Evolutionary conservation across 352 stramenopile genomes (phyloP).

Genomic region (Phytopythium mirpurense): DNA sequence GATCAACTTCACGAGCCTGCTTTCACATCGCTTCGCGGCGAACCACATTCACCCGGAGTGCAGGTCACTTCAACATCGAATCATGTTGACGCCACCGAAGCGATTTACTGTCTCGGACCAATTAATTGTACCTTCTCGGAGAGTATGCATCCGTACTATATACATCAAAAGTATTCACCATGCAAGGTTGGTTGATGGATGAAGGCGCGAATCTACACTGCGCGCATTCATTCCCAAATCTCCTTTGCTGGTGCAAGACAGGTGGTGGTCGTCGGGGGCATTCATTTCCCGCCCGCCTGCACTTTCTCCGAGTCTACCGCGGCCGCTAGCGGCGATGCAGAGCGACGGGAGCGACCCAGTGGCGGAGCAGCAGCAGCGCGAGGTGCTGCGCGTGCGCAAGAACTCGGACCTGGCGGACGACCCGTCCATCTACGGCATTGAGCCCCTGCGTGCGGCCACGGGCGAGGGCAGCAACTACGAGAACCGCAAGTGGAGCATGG

Average conservation of each 20-base stretch:
- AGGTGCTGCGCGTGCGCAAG: constrained; percentile 47
- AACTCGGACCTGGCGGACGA: constrained; percentile 46
- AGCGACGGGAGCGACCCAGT: constrained; percentile 12
- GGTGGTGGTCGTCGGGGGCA: too few species aligned
- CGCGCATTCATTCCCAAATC: too few species aligned
- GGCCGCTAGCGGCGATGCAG: constrained; percentile 17
- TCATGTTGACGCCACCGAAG: not conserved
- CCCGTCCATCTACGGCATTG: constrained; percentile 36
- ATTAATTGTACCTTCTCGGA: not conserved
- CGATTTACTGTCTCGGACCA: not conserved
- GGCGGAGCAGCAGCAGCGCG: constrained; percentile 32
- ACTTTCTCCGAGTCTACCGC: too few species aligned
- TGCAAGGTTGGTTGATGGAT: too few species aligned
- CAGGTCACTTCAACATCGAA: not conserved
- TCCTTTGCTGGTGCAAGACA: too few species aligned
- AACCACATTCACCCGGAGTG: too few species aligned
- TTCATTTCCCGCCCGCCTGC: too few species aligned
- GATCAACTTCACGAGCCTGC: too few species aligned
- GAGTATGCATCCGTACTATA: too few species aligned
- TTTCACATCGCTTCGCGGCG: too few species aligned
- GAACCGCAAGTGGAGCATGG: constrained; percentile 83
- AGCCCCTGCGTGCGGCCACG: constrained; percentile 3
- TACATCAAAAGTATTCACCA: too few species aligned
- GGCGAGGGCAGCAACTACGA: constrained; percentile 46
- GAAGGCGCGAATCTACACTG: too few species aligned